These are phyloP conservation scores for Aleurites moluccanus DNA, from an alignment of 441 rosid species.

Conservation along the genomic window DNA sequence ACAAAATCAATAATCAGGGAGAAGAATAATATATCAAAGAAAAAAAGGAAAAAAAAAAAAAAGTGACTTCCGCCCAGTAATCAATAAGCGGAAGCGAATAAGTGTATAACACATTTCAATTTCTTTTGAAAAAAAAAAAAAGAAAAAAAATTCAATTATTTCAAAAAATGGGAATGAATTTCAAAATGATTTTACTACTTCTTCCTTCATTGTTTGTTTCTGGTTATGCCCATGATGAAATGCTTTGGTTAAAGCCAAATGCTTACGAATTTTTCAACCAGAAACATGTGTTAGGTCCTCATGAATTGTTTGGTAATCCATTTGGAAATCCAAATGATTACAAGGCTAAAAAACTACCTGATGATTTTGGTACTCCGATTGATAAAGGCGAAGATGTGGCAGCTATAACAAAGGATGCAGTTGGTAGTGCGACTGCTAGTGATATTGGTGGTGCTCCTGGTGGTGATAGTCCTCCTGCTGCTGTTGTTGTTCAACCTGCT, in stretches of 20 bases:
- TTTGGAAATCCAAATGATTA: constrained; percentile 31
- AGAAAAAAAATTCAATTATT: no score
- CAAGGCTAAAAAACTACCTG: background rate
- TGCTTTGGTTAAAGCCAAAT: background rate
- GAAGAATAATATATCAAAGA: no score
- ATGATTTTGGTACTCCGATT: constrained; percentile 20
- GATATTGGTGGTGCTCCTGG: no score
- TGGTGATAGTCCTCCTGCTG: background rate
- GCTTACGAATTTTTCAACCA: background rate
- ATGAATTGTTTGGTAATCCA: constrained; percentile 32
- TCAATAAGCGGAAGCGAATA: background rate
- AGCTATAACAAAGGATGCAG: background rate
- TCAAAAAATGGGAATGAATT: constrained; percentile 2
- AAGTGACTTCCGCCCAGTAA: background rate
- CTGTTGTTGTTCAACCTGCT: background rate
- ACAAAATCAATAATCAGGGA: background rate
- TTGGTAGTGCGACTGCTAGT: background rate
- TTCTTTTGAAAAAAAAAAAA: no score
- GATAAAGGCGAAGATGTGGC: background rate
- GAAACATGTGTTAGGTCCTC: constrained; percentile 24
- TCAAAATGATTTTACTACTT: background rate
- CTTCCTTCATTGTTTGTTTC: constrained; percentile 16
- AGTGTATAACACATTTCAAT: background rate
- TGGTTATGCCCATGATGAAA: background rate
- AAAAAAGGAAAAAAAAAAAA: background rate